Conservation (phyloP, 2,329 filamentous ascomycete genomes). For the Aspergillus sp. region DNA sequence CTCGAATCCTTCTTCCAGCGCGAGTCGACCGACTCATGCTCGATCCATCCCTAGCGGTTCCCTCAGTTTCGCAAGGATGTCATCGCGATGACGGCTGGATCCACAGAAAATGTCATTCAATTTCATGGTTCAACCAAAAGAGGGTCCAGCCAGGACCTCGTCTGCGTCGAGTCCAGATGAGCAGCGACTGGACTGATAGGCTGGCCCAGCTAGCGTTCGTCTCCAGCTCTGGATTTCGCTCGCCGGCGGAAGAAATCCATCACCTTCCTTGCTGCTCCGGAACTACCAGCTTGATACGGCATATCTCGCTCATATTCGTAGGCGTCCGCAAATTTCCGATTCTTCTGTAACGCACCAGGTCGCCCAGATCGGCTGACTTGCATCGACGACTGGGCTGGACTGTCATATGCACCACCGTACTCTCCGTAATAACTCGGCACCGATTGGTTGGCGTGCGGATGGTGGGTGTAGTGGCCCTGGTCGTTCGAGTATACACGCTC, state of each 20-base stretch:
- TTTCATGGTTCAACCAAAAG: too few relatives aligned
- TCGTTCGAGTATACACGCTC: slow-evolving; percentile 24
- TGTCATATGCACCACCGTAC: slow-evolving; percentile 35
- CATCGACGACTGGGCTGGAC: slow-evolving; percentile 33
- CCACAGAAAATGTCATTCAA: too few relatives aligned
- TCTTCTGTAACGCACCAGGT: slow-evolving; percentile 65
- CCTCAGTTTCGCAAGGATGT: too few relatives aligned
- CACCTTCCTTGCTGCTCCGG: slow-evolving; percentile 77
- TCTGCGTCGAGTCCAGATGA: too few relatives aligned
- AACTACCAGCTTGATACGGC: slow-evolving; percentile 68
- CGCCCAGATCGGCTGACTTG: slow-evolving; percentile 30
- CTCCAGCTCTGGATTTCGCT: slow-evolving; percentile 59
- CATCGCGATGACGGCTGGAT: too few relatives aligned
- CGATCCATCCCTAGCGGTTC: too few relatives aligned
- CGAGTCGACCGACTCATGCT: too few relatives aligned
- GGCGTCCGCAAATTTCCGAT: slow-evolving; percentile 73
- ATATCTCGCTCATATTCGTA: slow-evolving; percentile 61
- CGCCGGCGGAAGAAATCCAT: slow-evolving; percentile 97
- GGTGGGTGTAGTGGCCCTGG: slow-evolving; percentile 22
- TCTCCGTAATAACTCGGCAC: slow-evolving; percentile 39
- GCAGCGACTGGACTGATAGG: too few relatives aligned
- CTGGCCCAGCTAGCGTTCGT: slow-evolving; percentile 29
- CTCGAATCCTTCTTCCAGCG: slow-evolving; percentile 7
- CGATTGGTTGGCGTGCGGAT: slow-evolving; percentile 23
- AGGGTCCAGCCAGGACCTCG: too few relatives aligned